These are phyloP conservation scores for Candida manassasensis DNA, from an alignment of 805 yeast species.

Conservation along the genomic window DNA sequence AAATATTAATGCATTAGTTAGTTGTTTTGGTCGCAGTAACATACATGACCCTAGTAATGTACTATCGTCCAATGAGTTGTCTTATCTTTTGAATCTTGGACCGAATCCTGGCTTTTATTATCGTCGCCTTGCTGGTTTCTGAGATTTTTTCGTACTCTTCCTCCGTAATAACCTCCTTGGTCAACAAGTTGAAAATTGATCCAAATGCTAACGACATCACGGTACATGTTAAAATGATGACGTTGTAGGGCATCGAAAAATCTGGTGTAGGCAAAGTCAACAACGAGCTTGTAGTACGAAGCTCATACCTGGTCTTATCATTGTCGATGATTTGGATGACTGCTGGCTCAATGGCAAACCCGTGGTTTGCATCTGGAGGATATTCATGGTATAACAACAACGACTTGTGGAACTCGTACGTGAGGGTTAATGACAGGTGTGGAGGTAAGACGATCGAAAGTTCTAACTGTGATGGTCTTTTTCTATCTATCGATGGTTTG, in stretches of 20 bases:
- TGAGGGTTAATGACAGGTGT: slow-evolving; percentile 50
- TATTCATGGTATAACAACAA: slow-evolving; percentile 81
- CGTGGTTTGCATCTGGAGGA: slow-evolving; percentile 99
- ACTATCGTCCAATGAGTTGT: background rate
- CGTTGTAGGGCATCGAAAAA: slow-evolving; percentile 98
- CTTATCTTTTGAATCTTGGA: slow-evolving; percentile 5
- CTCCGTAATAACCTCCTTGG: slow-evolving; percentile 69
- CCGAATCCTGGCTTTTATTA: slow-evolving; percentile 10
- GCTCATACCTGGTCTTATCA: slow-evolving; percentile 34
- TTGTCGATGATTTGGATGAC: slow-evolving; percentile 53
- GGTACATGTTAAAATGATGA: slow-evolving; percentile 88
- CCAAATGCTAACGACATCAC: slow-evolving; percentile 92
- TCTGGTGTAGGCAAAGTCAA: slow-evolving; percentile 93
- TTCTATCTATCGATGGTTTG: slow-evolving; percentile 74
- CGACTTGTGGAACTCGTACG: slow-evolving; percentile 83
- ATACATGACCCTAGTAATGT: too few species aligned
- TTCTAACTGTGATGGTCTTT: slow-evolving; percentile 81
- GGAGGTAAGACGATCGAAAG: slow-evolving; percentile 63
- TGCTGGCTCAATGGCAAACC: slow-evolving; percentile 92
- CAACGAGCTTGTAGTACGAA: slow-evolving; percentile 83
- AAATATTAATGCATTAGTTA: background rate
- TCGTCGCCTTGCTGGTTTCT: slow-evolving; percentile 12
- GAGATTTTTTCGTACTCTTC: slow-evolving; percentile 44
- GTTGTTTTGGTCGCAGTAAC: too few species aligned
- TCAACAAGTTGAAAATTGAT: slow-evolving; percentile 70